phyloP scores from a whole-genome alignment of 805 yeast species.

The Wickerhamiella cacticola region DNA sequence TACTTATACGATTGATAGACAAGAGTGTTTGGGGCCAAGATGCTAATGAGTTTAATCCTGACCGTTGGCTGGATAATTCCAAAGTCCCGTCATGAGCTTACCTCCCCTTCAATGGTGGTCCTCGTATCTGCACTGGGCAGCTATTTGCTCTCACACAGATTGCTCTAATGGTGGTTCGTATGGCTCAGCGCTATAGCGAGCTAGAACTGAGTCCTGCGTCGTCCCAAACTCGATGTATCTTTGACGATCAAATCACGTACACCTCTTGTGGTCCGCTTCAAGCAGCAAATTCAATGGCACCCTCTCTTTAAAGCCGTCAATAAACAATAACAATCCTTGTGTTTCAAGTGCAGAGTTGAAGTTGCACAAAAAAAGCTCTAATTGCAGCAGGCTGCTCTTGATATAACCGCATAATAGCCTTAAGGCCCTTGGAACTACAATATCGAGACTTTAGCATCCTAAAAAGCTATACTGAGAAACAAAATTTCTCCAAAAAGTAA shows the following conservation, averaged over 20 bases:
- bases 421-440: too few relatives aligned
- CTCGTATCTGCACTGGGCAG: slow-evolving; percentile 44
- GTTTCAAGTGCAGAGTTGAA: too few relatives aligned
- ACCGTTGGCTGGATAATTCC: slow-evolving; percentile 24
- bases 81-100: slow-evolving; percentile 36
- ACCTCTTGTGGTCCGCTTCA: slow-evolving; percentile 2
- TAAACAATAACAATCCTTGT: too few relatives aligned
- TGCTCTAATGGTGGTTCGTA: slow-evolving; percentile 13
- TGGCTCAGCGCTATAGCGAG: slow-evolving; percentile 10
- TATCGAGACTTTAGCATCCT: too few relatives aligned
- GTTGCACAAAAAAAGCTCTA: too few relatives aligned
- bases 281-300: too few relatives aligned
- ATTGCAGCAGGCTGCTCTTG: too few relatives aligned
- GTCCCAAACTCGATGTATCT: not conserved
- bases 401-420: too few relatives aligned
- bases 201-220: slow-evolving; percentile 3
- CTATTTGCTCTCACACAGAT: slow-evolving; percentile 45
- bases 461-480: too few relatives aligned
- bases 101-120: slow-evolving; percentile 46
- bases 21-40: slow-evolving; percentile 33
- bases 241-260: slow-evolving; percentile 5
- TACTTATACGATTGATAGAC: slow-evolving; percentile 32
- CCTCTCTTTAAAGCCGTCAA: too few relatives aligned
- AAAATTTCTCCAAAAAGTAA: slow-evolving; percentile 17
- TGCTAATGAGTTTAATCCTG: slow-evolving; percentile 33